phyloP scores from a whole-genome alignment of 2,329 filamentous ascomycete species.

The Aspergillus sp. region DNA sequence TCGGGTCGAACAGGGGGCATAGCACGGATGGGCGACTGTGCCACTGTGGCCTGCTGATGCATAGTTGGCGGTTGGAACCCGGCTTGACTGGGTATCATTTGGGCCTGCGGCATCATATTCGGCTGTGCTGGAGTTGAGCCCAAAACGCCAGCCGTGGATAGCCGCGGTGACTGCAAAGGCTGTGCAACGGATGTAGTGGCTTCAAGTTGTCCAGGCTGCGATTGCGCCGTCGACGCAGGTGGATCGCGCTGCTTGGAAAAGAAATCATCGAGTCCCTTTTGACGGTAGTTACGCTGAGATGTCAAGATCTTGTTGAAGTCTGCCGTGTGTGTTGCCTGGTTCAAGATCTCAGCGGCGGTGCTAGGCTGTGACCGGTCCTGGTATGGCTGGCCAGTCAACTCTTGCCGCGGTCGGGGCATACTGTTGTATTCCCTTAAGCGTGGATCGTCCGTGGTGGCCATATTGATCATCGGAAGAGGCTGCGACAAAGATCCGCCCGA shows the following conservation, averaged over 20 bases:
- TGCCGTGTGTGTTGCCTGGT: slow-evolving; percentile 82
- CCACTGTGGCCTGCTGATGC: slow-evolving; percentile 41
- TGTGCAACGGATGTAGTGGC: slow-evolving; percentile 38
- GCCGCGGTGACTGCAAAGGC: slow-evolving; percentile 40
- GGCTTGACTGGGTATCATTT: slow-evolving; percentile 53
- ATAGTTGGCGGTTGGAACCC: slow-evolving; percentile 66
- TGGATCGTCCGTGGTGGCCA: slow-evolving; percentile 74
- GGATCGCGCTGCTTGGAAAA: slow-evolving; percentile 84
- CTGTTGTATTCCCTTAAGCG: slow-evolving; percentile 78
- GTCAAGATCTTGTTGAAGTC: slow-evolving; percentile 87
- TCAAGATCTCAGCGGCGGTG: slow-evolving; percentile 73
- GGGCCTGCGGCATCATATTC: slow-evolving; percentile 40
- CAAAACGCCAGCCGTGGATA: slow-evolving; percentile 34
- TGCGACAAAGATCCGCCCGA: slow-evolving; percentile 60
- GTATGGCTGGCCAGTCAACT: slow-evolving; percentile 83
- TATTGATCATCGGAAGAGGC: slow-evolving; percentile 81
- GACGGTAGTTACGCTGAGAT: slow-evolving; percentile 74
- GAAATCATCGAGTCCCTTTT: slow-evolving; percentile 74
- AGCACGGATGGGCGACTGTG: slow-evolving; percentile 70
- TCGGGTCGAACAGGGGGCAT: slow-evolving; percentile 62
- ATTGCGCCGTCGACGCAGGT: slow-evolving; percentile 51
- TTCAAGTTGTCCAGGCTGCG: slow-evolving; percentile 31
- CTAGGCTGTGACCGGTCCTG: slow-evolving; percentile 80
- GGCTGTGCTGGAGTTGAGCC: slow-evolving; percentile 36
- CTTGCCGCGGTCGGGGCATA: slow-evolving; percentile 83